Base-by-base conservation (phyloP, 371 early-diverging fungal genomes). In the Actinomucor elegans region DNA sequence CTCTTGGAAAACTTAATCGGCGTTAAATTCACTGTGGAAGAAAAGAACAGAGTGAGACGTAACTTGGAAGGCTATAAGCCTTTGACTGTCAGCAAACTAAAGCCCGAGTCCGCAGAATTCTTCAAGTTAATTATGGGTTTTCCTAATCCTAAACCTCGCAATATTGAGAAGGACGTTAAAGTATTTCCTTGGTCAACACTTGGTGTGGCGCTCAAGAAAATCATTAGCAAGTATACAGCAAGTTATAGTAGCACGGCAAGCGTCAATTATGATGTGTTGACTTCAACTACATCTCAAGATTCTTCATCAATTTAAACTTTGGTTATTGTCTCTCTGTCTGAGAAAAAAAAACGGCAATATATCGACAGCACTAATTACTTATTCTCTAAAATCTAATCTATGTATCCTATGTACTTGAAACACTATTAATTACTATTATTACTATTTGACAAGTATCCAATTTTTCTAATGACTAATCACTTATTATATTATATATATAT, bases 141-240 rank as follows among this genome's bases (percentile, higher is more conserved):
- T 54, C 82, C 86, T 0, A 80, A 85, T 56, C 92, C 93, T 29
- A 88, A 87, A 66, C 93, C 93, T 20, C 66, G 93, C 20, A 90
- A 92, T 57, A 91, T 91, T 50, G 92, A 92, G 62, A 93, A 93
- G 61, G 91, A 91, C 52, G 83, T 92, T 66, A 90, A 90, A 58
- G 90, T 90, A 0, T 92, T 90, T 67, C 79, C 78, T 4, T 92
- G 92, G 92, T 69, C 72, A 43, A 79, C 80, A 0, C 57, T 91
- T 14, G 80, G 81, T 0, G 71, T 71, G 12, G 88, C 87, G 0
- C 76, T 90, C 10, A 80, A 85, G 42, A 90, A 90, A 62, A 89
- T 92, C 44, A 81, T 90, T 9, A 72, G 80, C 59, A 90, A 89
- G 67, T 85, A 81, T 48, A 80, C 79, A 3, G 75, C 80, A 1